These are phyloP conservation scores for Malbranchea cinnamomea DNA, from an alignment of 2,329 filamentous ascomycete genomes.

Conservation along the genomic window DNA sequence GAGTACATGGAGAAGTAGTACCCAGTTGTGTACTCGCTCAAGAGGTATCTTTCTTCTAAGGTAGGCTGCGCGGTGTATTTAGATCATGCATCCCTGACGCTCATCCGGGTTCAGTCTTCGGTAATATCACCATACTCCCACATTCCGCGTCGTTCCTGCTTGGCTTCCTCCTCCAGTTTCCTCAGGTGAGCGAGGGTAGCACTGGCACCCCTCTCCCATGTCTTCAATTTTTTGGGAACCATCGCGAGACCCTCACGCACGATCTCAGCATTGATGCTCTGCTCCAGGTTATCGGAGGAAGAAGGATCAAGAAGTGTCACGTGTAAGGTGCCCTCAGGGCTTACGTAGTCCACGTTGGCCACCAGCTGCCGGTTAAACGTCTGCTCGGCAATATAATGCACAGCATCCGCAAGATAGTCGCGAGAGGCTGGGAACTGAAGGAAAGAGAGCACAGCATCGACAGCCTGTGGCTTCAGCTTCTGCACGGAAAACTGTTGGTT, in stretches of 20 bases:
- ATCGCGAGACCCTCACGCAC: slow-evolving; percentile 72
- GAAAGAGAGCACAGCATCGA: slow-evolving; percentile 75
- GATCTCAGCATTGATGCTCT: slow-evolving; percentile 82
- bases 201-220: slow-evolving; percentile 69
- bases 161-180: slow-evolving; percentile 62
- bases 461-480: slow-evolving; percentile 74
- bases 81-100: too few species aligned
- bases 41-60: too few species aligned
- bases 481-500: slow-evolving; percentile 61
- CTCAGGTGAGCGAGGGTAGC: slow-evolving; percentile 58
- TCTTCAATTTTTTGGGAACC: slow-evolving; percentile 81
- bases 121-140: slow-evolving; percentile 98
- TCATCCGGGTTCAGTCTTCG: slow-evolving; percentile 58
- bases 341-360: slow-evolving; percentile 77
- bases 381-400: slow-evolving; percentile 58
- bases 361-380: slow-evolving; percentile 67
- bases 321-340: slow-evolving; percentile 66
- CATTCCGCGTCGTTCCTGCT: slow-evolving; percentile 67
- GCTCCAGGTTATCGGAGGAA: slow-evolving; percentile 44
- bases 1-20: too few species aligned
- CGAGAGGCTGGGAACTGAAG: slow-evolving; percentile 69
- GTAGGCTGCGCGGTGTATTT: too few species aligned
- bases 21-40: too few species aligned
- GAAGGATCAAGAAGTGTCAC: slow-evolving; percentile 78
- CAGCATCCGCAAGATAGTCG: slow-evolving; percentile 72